Base-by-base conservation (phyloP, 2,329 filamentous ascomycete genomes). In the Penicillium hordei region DNA sequence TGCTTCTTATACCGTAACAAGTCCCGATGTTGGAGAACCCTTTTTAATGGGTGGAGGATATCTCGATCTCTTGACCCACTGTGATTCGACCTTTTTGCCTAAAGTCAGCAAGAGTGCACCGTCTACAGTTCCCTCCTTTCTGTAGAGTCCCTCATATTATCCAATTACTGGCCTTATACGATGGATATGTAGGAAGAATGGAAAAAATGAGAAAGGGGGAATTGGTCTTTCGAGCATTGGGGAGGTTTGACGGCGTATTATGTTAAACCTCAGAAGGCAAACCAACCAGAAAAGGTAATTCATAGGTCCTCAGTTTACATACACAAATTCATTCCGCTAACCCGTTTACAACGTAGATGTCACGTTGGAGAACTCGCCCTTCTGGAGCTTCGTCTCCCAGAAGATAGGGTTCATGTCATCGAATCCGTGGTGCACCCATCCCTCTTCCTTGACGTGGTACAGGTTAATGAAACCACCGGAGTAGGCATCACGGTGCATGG, bases 381-480 rank as follows among this genome's bases (percentile, higher is more conserved):
- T 96, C 77, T 96, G 89, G 72, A 99, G 80, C 87, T 99, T 99
- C 49, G 93, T 97, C 83, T 96, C 89, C 94, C 94, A 99, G 88
- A 99, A 99, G 74, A 97, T 96, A 44, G 93, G 93, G 82, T 97
- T 97, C 68, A 93, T 97, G 78, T 99, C 94, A 67, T 83, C 92
- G 84, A 99, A 99, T 62, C 94, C 94, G 74, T 97, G 93, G 85
- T 96, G 96, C 72, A 96, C 93, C 94, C 94, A 99, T 69, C 94
- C 94, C 64, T 92, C 89, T 82, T 99, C 93, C 87, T 97, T 97
- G 75, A 99, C 93, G 73, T 99, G 94, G 80, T 99, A 99, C 73
- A 97, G 76, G 81, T 99, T 99, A 84, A 99, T 97, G 81, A 86
- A 97, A 66, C 94, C 94, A 82, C 94, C 94, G 25, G 94, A 97